Evolutionary conservation across 1,284 basidiomycete species (phyloP).

Genomic region (Spongispora temasekensis): DNA sequence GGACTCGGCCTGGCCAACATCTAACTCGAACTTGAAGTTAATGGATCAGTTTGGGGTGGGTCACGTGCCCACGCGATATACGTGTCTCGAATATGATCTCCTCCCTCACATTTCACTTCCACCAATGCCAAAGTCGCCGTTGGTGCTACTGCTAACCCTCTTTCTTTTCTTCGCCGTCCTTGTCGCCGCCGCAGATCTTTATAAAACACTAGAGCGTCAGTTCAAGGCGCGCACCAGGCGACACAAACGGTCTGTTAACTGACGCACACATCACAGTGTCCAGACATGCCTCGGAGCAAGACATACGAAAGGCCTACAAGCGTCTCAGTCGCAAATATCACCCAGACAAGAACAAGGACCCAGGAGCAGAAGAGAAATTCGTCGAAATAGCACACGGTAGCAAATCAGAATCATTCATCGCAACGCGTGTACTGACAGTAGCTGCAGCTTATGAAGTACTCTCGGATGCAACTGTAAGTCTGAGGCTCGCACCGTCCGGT

Average conservation of each 20-base stretch:
- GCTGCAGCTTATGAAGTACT: constrained; percentile 87
- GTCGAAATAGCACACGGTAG: constrained; percentile 87
- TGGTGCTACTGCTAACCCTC: constrained; percentile 39
- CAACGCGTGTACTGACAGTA: constrained; percentile 8
- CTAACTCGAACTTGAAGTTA: no score
- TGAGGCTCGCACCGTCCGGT: background rate
- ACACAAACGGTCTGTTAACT: constrained; percentile 32
- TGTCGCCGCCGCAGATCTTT: constrained; percentile 66
- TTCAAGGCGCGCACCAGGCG: constrained; percentile 38
- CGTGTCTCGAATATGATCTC: constrained; percentile 29
- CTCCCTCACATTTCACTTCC: background rate
- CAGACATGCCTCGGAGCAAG: constrained; percentile 78
- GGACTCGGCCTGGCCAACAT: constrained; percentile 25
- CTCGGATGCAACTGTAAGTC: constrained; percentile 70
- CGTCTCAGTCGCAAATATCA: constrained; percentile 87
- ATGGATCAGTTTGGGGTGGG: no score
- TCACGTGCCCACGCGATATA: constrained; percentile 34
- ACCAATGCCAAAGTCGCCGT: constrained; percentile 30
- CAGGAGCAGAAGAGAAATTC: constrained; percentile 81
- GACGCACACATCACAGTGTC: constrained; percentile 52
- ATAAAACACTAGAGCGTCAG: constrained; percentile 76
- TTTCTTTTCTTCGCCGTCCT: constrained; percentile 49
- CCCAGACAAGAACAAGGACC: constrained; percentile 92
- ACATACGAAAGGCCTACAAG: constrained; percentile 91
- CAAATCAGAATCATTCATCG: constrained; percentile 28